A percentile compares a stretch with the other conserved stretches of the same genome.
These are phyloP conservation scores for Striga hermonthica DNA, from an alignment of 305 asterid species.

Conservation along the genomic window DNA sequence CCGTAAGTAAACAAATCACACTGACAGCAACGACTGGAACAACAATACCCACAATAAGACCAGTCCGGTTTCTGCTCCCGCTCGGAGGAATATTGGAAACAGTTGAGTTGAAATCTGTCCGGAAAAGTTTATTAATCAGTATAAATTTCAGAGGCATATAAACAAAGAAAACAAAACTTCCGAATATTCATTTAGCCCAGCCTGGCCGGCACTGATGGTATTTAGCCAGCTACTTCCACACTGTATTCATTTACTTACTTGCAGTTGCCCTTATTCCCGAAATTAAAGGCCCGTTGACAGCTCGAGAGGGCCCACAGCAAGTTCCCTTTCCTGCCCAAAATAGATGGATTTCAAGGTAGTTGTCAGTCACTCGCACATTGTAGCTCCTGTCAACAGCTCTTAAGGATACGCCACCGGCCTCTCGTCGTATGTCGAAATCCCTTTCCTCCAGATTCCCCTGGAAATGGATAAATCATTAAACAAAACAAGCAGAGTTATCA, in stretches of 20 bases:
- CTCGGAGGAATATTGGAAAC: slow-evolving; percentile 44
- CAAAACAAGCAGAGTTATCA: no score
- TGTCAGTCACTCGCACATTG: slow-evolving; percentile 47
- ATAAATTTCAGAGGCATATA: no score
- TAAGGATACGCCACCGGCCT: slow-evolving; percentile 46
- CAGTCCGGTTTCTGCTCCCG: slow-evolving; percentile 38
- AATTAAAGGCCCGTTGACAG: slow-evolving; percentile 63
- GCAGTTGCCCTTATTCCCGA: slow-evolving; percentile 68
- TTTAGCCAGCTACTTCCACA: no score
- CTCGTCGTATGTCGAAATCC: slow-evolving; percentile 62
- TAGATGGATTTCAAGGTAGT: slow-evolving; percentile 66
- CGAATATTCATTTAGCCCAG: no score
- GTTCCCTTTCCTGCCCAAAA: slow-evolving; percentile 89
- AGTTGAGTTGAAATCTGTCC: slow-evolving; percentile 43
- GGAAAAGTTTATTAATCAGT: background rate
- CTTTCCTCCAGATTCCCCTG: slow-evolving; percentile 53
- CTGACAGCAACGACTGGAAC: slow-evolving; percentile 39
- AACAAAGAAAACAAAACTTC: no score
- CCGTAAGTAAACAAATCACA: slow-evolving; percentile 39
- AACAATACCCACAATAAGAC: slow-evolving; percentile 51
- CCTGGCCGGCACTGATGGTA: no score
- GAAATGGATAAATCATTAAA: background rate
- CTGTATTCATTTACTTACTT: slow-evolving; percentile 15
- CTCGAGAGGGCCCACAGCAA: slow-evolving; percentile 67
- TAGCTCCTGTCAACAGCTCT: slow-evolving; percentile 43